Evolutionary conservation across 1,139 yeast species (phyloP), one percentile per base, ranked within the genome.

Genomic region (Candida frijolesensis): DNA sequence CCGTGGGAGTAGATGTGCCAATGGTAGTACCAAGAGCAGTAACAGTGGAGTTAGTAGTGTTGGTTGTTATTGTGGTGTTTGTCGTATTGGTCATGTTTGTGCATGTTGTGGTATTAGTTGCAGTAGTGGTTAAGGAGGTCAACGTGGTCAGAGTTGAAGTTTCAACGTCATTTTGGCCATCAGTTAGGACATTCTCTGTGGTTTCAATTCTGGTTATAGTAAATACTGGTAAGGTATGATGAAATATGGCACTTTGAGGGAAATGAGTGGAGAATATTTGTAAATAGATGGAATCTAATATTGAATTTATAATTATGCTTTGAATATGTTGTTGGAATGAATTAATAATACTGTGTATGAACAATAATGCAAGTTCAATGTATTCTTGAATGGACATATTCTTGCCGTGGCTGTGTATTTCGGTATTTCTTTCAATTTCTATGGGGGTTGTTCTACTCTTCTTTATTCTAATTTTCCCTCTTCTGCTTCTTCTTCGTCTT

Each of bases 311-410:
- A 11, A 27, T 19, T 19, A 44, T 44, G 35, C 18, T 27, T 22
- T 38, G 22, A 8, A 16, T 38, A 12, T 38, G 42, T 38, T 38
- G 42, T 38, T 38, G 42, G 12, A 38, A 19, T 12, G 30, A 38
- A 38, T 9, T 19, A 3, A 38, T 22, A 22, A 19, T 38, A 38
- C 42, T 38, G 8, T 38, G 42, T 38, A 38, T 37, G 19, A 44
- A 44, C 38, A 44, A 27, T 16, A 35, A 35, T 35, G 46, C 42
- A 44, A 44, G 42, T 12, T 35, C 34, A 44, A 44, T 35, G 27
- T 44, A 44, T 18, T 44, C 42, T 16, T 44, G 42, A 44, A 44
- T 35, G 16, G 46, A 15, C 42, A 44, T 42, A 41, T 38, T 38
- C 42, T 38, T 38, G 42, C 42, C 42, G n/a, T 34, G 38, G 19